Conservation (phyloP, 108 stramenopile genomes). For the Nitzschia sp. region DNA sequence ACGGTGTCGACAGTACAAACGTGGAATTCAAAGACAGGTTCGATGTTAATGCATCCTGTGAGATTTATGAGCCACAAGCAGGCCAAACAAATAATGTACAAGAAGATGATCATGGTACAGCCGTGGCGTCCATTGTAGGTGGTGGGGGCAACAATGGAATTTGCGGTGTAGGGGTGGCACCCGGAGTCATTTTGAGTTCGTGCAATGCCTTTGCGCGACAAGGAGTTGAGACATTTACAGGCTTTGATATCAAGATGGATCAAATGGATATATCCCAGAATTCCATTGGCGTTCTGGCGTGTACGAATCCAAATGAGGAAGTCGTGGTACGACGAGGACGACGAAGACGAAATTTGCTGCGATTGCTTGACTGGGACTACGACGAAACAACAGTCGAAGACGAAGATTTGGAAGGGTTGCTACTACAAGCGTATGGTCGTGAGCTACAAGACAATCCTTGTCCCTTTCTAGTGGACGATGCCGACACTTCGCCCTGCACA, state of each 20-base stretch:
- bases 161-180: slow-evolving; percentile 43
- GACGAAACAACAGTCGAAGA: too few relatives aligned
- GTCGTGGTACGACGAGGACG: not conserved
- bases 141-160: slow-evolving; percentile 29
- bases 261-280: slow-evolving; percentile 35
- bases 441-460: not conserved
- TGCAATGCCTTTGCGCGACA: slow-evolving; percentile 14
- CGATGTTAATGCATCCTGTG: slow-evolving; percentile 36
- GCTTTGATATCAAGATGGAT: slow-evolving; percentile 16
- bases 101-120: slow-evolving; percentile 31
- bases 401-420: not conserved
- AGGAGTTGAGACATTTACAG: not conserved
- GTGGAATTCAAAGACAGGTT: slow-evolving; percentile 21
- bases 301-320: not conserved
- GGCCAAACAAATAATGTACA: not conserved
- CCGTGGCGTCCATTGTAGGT: slow-evolving; percentile 27
- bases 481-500: slow-evolving; percentile 3
- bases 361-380: too few relatives aligned
- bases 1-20: slow-evolving; percentile 25
- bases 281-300: slow-evolving; percentile 24
- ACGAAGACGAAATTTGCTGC: not conserved
- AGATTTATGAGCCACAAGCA: not conserved
- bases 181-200: slow-evolving; percentile 20
- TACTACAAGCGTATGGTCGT: not conserved
- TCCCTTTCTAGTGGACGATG: slow-evolving; percentile 15